Conservation (phyloP, 2,329 filamentous ascomycete genomes). For the Helicocarpus griseus region DNA sequence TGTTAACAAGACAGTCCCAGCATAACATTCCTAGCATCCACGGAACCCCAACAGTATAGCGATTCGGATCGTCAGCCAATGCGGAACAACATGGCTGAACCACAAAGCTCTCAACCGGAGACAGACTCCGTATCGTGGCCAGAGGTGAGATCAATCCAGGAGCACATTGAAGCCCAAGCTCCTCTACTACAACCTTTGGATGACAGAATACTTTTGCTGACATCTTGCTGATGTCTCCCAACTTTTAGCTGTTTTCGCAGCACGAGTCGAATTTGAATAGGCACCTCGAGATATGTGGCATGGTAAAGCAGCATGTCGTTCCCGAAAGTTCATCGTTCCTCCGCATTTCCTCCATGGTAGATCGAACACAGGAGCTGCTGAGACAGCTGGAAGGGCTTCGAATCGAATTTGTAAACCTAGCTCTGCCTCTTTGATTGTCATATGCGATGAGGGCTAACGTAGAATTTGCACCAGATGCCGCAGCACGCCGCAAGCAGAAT, state of each 20-base stretch:
- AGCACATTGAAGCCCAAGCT: too few relatives aligned
- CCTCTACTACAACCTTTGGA: background rate
- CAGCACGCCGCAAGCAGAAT: constrained; percentile 9
- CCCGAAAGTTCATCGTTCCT: constrained; percentile 20
- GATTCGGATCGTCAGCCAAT: background rate
- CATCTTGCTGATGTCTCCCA: constrained; percentile 6
- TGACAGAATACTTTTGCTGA: background rate
- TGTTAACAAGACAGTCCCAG: background rate
- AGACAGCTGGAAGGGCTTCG: constrained; percentile 26
- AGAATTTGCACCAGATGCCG: constrained; percentile 13
- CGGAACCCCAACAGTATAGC: too few relatives aligned
- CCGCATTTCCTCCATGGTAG: constrained; percentile 28
- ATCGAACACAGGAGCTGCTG: constrained; percentile 30
- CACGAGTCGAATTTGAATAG: constrained; percentile 32
- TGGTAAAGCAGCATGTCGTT: constrained; percentile 23
- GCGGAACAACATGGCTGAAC: background rate
- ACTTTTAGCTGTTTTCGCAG: constrained; percentile 28
- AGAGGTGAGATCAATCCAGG: too few relatives aligned
- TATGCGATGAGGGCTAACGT: background rate
- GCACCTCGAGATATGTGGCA: constrained; percentile 30
- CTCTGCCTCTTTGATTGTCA: background rate
- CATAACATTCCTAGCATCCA: background rate
- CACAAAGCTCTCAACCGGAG: background rate
- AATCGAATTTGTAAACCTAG: constrained; percentile 26
- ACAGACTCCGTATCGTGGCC: constrained; percentile 15